Conservation (phyloP, 352 stramenopile genomes). For the Phytopythium chamaehyphon region DNA sequence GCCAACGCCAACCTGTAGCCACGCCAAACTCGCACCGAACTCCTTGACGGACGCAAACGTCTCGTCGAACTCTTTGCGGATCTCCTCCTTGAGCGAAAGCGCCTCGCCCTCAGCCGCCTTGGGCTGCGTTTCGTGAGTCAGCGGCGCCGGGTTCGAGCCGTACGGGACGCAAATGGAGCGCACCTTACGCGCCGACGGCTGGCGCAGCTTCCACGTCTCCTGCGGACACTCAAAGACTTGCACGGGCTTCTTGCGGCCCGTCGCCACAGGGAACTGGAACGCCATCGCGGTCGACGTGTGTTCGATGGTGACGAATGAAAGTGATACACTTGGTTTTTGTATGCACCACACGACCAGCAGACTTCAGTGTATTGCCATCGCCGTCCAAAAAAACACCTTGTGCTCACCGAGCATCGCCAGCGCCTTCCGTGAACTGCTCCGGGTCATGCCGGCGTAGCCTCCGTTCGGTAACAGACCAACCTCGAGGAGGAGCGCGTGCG, state of each 20-base stretch:
- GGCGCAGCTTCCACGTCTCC: constrained; percentile 66
- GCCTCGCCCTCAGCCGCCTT: constrained; percentile 31
- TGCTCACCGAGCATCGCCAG: constrained; percentile 7
- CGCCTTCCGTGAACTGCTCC: constrained; percentile 19
- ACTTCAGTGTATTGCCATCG: too few relatives aligned
- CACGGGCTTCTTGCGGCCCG: constrained; percentile 71
- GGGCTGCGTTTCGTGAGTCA: background rate
- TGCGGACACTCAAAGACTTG: constrained; percentile 73
- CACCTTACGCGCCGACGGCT: constrained; percentile 24
- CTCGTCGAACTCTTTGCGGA: constrained; percentile 75
- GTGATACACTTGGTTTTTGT: too few relatives aligned
- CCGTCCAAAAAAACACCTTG: too few relatives aligned
- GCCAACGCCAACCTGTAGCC: too few relatives aligned
- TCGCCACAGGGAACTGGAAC: constrained; percentile 73
- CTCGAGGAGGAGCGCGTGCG: constrained; percentile 44
- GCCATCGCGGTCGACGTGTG: constrained; percentile 19
- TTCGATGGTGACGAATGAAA: too few relatives aligned
- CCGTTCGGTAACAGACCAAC: constrained; percentile 14
- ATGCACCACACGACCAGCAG: too few relatives aligned
- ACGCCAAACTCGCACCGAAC: constrained; percentile 38
- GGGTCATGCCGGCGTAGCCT: constrained; percentile 16
- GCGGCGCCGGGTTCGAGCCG: background rate
- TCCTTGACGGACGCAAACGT: constrained; percentile 65
- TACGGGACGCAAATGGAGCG: background rate
- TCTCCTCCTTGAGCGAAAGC: constrained; percentile 56